phyloP scores from a whole-genome alignment of 441 rosid species.

The Jatropha multifida region DNA sequence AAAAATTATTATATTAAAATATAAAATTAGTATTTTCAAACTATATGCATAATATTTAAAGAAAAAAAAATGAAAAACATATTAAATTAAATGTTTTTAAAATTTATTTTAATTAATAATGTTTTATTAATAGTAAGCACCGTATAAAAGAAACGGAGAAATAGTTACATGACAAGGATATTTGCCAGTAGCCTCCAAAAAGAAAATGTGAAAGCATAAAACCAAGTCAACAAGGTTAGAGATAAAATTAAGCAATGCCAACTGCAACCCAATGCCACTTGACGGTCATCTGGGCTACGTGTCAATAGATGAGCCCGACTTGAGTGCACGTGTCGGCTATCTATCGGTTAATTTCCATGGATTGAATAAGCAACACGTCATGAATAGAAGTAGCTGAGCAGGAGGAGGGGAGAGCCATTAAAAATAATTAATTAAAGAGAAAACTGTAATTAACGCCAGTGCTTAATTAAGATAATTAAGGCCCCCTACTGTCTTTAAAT shows the following conservation, averaged over 20 bases:
- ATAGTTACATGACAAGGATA: background rate
- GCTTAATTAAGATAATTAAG: slow-evolving; percentile 11
- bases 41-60: too few species aligned
- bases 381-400: background rate
- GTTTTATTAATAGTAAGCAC: too few species aligned
- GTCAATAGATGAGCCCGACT: background rate
- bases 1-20: too few species aligned
- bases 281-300: slow-evolving; percentile 21
- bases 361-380: slow-evolving; percentile 26
- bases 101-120: too few species aligned
- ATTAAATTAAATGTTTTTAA: too few species aligned
- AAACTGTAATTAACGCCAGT: slow-evolving; percentile 6
- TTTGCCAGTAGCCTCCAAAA: slow-evolving; percentile 13
- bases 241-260: slow-evolving; percentile 10
- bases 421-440: background rate
- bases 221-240: slow-evolving; percentile 27
- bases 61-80: too few species aligned
- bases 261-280: slow-evolving; percentile 15
- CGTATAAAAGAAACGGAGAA: background rate
- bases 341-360: slow-evolving; percentile 2
- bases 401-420: background rate
- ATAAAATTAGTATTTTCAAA: too few species aligned
- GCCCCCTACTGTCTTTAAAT: slow-evolving; percentile 25
- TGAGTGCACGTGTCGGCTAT: background rate
- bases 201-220: slow-evolving; percentile 32